Base-by-base conservation (phyloP, 2,329 filamentous ascomycete species). In the Venturia asperata region DNA sequence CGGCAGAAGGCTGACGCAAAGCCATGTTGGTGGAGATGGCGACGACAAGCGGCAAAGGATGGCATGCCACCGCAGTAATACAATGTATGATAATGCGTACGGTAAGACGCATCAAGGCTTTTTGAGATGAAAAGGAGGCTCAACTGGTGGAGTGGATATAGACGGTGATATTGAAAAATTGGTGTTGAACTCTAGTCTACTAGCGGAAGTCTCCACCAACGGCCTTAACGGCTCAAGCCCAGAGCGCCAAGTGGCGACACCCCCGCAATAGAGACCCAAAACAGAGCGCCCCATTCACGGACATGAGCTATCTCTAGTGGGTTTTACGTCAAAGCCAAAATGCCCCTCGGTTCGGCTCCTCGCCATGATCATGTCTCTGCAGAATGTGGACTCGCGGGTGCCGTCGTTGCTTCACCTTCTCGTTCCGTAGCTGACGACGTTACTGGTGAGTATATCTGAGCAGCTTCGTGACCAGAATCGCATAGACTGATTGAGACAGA, bases 291-390 rank as follows among this genome's bases (percentile, higher is more conserved):
- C 27, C 52, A 58, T 58, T 58, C 30, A 58, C 6, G 17, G 30
- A 19, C 27, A n/a, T 37, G 37, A 45, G 10, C 17, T 15, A 6
- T 45, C 11, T 15, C 52, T 58, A 37, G 52, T 24, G 27, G 52
- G 52, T 37, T 41, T n/a, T 58, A 58, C 52, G 27, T 58, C 49
- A 55, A 55, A 55, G 10, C 52, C 49, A 56, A 5, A 56, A 19
- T 17, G 30, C 49, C 27, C 52, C 52, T 58, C 52, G 52, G 47
- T 37, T 58, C 27, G 30, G 52, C 52, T 58, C 27, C n/a, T 52
- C 6, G 30, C 5, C 30, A 34, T 56, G 24, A 37, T 37, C 19
- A 34, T 58, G 27, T 58, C 52, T 58, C 30, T 17, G 15, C 3
- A n/a, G 15, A 39, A 19, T 58, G 27, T 1, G 17, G 30, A 11